Evolutionary conservation across 768 basidiomycete species (phyloP), one percentile per base, ranked within the genome.

Genomic region (Amanita subjunquillea): DNA sequence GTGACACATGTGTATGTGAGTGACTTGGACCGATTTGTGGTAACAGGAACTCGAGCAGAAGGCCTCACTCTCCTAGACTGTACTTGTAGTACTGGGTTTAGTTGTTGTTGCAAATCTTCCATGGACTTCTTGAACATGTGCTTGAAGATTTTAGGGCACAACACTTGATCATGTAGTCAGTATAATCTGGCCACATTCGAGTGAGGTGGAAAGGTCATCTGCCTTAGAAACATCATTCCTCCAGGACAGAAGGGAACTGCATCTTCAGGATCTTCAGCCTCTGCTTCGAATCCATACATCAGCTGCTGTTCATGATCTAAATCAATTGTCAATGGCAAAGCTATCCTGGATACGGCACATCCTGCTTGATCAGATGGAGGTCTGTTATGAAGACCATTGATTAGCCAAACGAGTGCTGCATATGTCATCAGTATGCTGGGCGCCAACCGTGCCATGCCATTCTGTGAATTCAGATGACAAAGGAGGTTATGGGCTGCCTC

Each of bases 331-430:
- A 48, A n/a, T 5, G 47, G 29, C 6, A 48, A 27, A 1, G 36
- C 25, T 10, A n/a, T n/a, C 30, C 36, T 6, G 22, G 47, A 6
- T 2, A 48, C 47, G 2, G 25, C 23, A 29, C 25, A 7, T 6
- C 47, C 47, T 8, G 47, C 27, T 8, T 48, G 47, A n/a, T 48
- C 47, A 48, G 13, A 20, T 9, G 30, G 47, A 17, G 47, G 47
- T n/a, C 47, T 6, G 22, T 48, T 48, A 15, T 48, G 47, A 34
- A 48, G 47, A 9, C 47, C 47, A 37, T 48, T 48, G 6, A 48
- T 32, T 4, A 48, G 47, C 47, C 47, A 48, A 4, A 48, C 47
- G 23, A 48, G 47, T 1, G 30, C 47, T 5, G 47, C 25, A 30
- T 48, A 48, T 7, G 47, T 48, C 1, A 1, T 7, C 6, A 48